phyloP scores from a whole-genome alignment of 2,329 filamentous ascomycete genomes.

The Cordyceps cicadae region DNA sequence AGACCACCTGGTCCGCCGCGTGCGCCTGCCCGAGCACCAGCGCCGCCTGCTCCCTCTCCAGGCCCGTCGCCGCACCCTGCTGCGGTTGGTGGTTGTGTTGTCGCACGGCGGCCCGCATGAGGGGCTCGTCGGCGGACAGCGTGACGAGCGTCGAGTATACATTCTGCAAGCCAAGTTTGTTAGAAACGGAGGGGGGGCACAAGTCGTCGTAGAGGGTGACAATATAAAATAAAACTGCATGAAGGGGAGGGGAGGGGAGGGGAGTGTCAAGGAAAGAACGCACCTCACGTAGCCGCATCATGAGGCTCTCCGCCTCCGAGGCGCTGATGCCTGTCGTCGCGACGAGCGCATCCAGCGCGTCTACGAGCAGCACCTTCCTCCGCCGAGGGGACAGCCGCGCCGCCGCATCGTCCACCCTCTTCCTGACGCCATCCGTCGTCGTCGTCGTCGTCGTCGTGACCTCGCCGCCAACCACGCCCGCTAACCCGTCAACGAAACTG shows the following conservation, averaged over 20 bases:
- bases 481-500: conserved; percentile 67
- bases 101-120: conserved; percentile 47
- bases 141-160: conserved; percentile 60
- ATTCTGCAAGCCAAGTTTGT: conserved; percentile 30
- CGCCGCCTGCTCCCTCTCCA: conserved; percentile 65
- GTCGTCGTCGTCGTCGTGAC: too few relatives aligned
- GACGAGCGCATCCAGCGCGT: conserved; percentile 57
- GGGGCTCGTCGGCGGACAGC: conserved; percentile 63
- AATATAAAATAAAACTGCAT: too few relatives aligned
- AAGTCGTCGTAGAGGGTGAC: too few relatives aligned
- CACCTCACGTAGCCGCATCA: conserved; percentile 57
- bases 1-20: conserved; percentile 61
- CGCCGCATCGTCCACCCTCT: conserved; percentile 32
- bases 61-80: conserved; percentile 22
- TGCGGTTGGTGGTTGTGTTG: neutral
- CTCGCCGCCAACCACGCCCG: conserved; percentile 36
- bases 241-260: too few relatives aligned
- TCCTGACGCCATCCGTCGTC: conserved; percentile 26
- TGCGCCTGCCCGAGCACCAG: conserved; percentile 68
- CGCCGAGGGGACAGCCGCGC: conserved; percentile 13
- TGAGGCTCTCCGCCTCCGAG: conserved; percentile 43
- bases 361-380: conserved; percentile 52
- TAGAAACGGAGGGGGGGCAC: neutral
- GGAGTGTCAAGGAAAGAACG: conserved; percentile 16
- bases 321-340: conserved; percentile 40